These are phyloP conservation scores for Pseudogymnoascus pannorum DNA, from an alignment of 2,329 filamentous ascomycete species.

Conservation along the genomic window DNA sequence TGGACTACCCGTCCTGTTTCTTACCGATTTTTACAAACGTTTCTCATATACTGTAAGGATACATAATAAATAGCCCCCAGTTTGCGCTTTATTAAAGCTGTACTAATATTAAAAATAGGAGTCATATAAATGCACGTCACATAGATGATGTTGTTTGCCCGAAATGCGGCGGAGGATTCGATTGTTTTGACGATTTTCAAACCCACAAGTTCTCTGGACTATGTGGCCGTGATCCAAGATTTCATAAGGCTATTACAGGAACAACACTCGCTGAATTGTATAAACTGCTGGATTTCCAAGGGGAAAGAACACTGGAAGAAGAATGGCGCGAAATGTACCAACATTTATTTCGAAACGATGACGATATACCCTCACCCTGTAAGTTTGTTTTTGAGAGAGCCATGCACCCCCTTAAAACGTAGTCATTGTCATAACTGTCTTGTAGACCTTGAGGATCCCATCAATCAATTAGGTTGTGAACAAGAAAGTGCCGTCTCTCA, in stretches of 20 bases:
- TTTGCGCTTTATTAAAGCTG: background rate
- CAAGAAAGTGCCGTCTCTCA: background rate
- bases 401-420: background rate
- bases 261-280: constrained; percentile 13
- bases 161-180: constrained; percentile 16
- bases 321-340: constrained; percentile 19
- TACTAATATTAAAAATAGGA: constrained; percentile 7
- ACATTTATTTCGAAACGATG: constrained; percentile 16
- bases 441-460: background rate
- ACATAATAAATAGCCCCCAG: constrained; percentile 14
- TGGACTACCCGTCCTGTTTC: too few relatives aligned
- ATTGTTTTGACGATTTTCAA: constrained; percentile 14
- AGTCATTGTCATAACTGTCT: background rate
- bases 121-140: constrained; percentile 17
- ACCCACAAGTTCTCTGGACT: constrained; percentile 12
- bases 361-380: constrained; percentile 17
- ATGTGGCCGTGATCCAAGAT: constrained; percentile 12
- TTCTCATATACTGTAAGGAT: constrained; percentile 14
- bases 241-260: background rate
- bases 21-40: constrained; percentile 13
- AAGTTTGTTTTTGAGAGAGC: constrained; percentile 20
- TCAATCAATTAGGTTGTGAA: background rate
- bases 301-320: constrained; percentile 14
- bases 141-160: constrained; percentile 14
- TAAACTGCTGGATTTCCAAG: constrained; percentile 10